Evolutionary conservation across 306 rosid species (phyloP).

Genomic region (Vigna nakashimae): DNA sequence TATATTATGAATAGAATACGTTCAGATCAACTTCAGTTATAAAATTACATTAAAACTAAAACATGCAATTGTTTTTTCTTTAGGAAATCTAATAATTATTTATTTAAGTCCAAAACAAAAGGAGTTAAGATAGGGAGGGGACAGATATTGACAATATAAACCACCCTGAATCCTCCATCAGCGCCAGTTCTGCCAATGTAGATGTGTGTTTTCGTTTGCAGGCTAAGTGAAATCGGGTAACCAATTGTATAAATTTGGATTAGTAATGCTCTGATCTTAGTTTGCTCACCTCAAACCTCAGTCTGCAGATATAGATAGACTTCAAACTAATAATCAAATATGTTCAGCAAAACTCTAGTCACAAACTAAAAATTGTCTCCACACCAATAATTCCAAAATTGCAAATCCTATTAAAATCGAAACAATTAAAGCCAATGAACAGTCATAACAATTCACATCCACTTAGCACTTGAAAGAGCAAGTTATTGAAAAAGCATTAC

Average conservation of each 20-base stretch:
- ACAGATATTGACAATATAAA: background rate
- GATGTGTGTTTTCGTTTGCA: background rate
- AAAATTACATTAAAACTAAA: background rate
- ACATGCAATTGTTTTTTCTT: background rate
- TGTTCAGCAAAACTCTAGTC: background rate
- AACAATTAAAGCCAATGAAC: constrained; percentile 8
- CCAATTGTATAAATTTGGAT: background rate
- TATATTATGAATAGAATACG: background rate
- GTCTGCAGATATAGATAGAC: background rate
- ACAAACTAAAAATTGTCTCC: constrained; percentile 5
- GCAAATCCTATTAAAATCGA: background rate
- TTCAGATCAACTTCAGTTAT: background rate
- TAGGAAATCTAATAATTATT: background rate
- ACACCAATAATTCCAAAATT: background rate
- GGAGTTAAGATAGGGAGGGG: background rate
- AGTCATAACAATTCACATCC: constrained; percentile 2
- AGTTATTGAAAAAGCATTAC: background rate
- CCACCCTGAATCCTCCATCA: background rate
- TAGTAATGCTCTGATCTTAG: background rate
- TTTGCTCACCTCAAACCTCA: background rate
- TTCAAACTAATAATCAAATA: background rate
- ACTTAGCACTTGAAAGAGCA: no score
- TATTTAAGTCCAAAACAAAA: background rate
- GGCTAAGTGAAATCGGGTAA: background rate
- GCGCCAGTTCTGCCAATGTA: constrained; percentile 3